Evolutionary conservation across 2,329 filamentous ascomycete genomes (phyloP).

Genomic region (Colletotrichum spinosum): DNA sequence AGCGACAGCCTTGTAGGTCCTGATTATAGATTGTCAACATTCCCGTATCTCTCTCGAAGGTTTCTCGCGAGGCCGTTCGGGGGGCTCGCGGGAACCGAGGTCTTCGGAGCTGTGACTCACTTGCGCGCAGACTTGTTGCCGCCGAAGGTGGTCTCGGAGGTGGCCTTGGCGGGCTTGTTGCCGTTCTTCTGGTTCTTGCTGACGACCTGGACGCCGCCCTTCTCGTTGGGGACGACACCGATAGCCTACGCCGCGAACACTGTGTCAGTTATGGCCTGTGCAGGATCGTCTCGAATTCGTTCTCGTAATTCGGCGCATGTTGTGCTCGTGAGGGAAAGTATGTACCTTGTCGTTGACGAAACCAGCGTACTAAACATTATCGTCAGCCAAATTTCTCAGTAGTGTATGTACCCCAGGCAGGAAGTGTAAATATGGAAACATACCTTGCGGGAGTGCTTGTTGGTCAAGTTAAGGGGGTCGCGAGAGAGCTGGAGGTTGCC

Average conservation of each 20-base stretch:
- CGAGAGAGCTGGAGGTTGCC: conserved; percentile 92
- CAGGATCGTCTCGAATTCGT: conserved; percentile 35
- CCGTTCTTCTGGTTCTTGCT: conserved; percentile 83
- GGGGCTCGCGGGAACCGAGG: background rate
- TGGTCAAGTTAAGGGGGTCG: conserved; percentile 92
- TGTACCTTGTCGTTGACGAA: conserved; percentile 93
- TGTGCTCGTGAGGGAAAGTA: background rate
- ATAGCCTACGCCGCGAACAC: conserved; percentile 72
- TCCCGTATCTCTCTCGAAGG: background rate
- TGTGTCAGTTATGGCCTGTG: conserved; percentile 23
- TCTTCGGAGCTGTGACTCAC: conserved; percentile 62
- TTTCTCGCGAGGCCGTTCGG: no score
- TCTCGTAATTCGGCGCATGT: background rate
- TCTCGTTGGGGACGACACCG: conserved; percentile 79
- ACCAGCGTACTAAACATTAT: conserved; percentile 78
- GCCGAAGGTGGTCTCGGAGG: conserved; percentile 76
- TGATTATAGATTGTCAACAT: conserved; percentile 48
- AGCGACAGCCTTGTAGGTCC: conserved; percentile 91
- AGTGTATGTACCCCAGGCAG: no score
- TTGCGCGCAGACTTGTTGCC: conserved; percentile 78
- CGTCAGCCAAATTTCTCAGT: conserved; percentile 47
- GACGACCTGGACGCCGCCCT: conserved; percentile 83
- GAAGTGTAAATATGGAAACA: conserved; percentile 31
- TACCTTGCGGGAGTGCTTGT: conserved; percentile 93
- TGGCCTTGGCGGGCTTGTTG: conserved; percentile 78